A percentile compares a stretch with the other conserved stretches of the same genome.
These are phyloP conservation scores for Didymella lethalis DNA, from an alignment of 2,329 filamentous ascomycete species.

Conservation along the genomic window DNA sequence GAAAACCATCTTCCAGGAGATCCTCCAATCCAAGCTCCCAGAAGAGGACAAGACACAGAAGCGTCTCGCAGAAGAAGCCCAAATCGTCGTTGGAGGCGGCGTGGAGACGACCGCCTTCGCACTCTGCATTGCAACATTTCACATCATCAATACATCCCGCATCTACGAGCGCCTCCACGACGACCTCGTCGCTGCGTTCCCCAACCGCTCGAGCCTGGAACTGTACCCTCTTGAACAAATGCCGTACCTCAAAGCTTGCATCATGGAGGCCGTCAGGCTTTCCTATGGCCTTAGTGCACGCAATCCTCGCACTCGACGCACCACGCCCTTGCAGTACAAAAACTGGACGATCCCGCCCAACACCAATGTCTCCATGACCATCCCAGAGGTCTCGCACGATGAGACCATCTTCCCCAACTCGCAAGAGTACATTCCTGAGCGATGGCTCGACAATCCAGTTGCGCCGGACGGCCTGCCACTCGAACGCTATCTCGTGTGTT, in stretches of 20 bases:
- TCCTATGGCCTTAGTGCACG: conserved; percentile 52
- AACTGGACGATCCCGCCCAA: conserved; percentile 44
- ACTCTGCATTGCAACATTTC: conserved; percentile 40
- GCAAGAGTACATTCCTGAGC: conserved; percentile 49
- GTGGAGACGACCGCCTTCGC: conserved; percentile 51
- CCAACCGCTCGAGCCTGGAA: conserved; percentile 34
- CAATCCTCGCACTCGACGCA: conserved; percentile 45
- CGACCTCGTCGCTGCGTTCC: conserved; percentile 42
- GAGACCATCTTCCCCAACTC: conserved; percentile 50
- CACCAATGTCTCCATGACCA: conserved; percentile 51
- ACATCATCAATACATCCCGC: conserved; percentile 44
- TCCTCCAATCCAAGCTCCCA: conserved; percentile 42
- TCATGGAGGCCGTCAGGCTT: conserved; percentile 48
- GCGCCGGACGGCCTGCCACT: conserved; percentile 43
- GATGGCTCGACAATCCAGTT: conserved; percentile 49
- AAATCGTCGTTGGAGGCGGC: conserved; percentile 51
- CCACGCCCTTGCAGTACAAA: conserved; percentile 31
- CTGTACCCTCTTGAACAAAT: conserved; percentile 37
- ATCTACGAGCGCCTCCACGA: conserved; percentile 44
- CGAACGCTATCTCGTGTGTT: conserved; percentile 53
- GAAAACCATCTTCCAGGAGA: conserved; percentile 48
- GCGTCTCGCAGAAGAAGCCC: conserved; percentile 51
- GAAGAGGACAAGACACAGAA: conserved; percentile 48
- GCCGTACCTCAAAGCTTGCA: conserved; percentile 37
- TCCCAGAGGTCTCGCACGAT: conserved; percentile 47